phyloP scores from a whole-genome alignment of 257 asterid genomes.

The Osmanthus fragrans region DNA sequence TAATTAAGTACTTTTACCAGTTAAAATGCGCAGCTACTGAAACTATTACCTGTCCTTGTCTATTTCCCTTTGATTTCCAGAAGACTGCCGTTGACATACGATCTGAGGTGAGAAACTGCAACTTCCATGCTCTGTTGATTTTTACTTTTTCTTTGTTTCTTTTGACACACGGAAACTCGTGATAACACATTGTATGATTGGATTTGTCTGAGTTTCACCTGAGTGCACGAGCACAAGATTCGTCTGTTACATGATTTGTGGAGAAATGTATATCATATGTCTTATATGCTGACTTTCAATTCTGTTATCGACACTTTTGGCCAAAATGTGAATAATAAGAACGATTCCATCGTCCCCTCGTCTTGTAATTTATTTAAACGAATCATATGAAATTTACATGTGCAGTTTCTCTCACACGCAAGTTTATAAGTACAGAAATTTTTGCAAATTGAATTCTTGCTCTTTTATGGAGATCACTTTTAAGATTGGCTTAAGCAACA shows the following conservation, averaged over 20 bases:
- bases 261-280: not conserved
- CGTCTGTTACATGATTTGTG: not conserved
- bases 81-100: slow-evolving; percentile 60
- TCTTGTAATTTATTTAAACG: not conserved
- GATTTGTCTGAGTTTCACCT: not conserved
- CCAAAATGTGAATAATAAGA: not conserved
- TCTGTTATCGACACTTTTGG: not conserved
- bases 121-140: not conserved
- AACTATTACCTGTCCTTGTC: slow-evolving; percentile 15
- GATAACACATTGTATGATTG: not conserved
- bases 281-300: not conserved
- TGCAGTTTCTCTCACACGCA: too few relatives aligned
- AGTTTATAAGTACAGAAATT: too few relatives aligned
- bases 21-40: slow-evolving; percentile 6
- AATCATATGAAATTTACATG: too few relatives aligned
- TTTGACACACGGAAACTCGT: not conserved
- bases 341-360: not conserved
- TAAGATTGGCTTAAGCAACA: not conserved
- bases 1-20: not conserved
- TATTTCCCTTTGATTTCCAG: slow-evolving; percentile 35
- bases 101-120: slow-evolving; percentile 63
- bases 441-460: too few relatives aligned
- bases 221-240: not conserved
- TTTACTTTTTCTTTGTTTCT: not conserved
- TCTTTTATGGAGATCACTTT: too few relatives aligned